Evolutionary conservation across 495 filamentous ascomycete genomes (phyloP), one percentile per base, ranked within the genome.

Genomic region (Jackrogersella minutella): DNA sequence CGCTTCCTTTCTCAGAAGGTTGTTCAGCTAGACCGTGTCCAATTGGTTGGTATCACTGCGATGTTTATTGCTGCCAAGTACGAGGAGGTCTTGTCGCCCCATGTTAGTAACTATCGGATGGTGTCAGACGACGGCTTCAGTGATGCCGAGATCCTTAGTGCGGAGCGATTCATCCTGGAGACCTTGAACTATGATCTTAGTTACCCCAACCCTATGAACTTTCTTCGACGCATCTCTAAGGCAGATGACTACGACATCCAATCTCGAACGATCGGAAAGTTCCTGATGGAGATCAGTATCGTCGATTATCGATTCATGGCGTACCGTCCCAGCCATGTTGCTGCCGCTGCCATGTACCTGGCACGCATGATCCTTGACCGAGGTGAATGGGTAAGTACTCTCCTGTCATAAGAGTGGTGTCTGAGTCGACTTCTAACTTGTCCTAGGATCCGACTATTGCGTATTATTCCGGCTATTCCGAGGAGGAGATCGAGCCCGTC

Each of bases 41-140:
- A 99, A 78, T 84, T 99, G 10, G 95, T 99, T 62, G 95, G 95
- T 73, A 92, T 98, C 64, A 96, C 95, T 46, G 95, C 95, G 74
- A 98, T 99, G 95, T 93, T 98, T 83, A 96, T 99, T 74, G 95
- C 96, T 17, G 93, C 94, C 68, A 99, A 99, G 81, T 99, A 98
- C 70, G 95, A 99, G 76, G 95, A 99, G 72, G 93, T 98, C 54
- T 86, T 98, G 19, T 97, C 95, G 3, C 96, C 95, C 30, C 95
- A 98, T 74, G 92, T 99, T 34, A 88, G 88, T 76, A 97, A 97
- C 86, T 98, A 98, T 84, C 89, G 90, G 64, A 91, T 97, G 69
- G 92, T 99, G 69, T 92, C 95, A 70, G 96, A 98, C 74, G 93
- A 99, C 76, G 95, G 93, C 37, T 99, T 98, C 75, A 87, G 87